These are phyloP conservation scores for Phytophthora hybrid DNA, from an alignment of 352 stramenopile genomes.

Conservation along the genomic window DNA sequence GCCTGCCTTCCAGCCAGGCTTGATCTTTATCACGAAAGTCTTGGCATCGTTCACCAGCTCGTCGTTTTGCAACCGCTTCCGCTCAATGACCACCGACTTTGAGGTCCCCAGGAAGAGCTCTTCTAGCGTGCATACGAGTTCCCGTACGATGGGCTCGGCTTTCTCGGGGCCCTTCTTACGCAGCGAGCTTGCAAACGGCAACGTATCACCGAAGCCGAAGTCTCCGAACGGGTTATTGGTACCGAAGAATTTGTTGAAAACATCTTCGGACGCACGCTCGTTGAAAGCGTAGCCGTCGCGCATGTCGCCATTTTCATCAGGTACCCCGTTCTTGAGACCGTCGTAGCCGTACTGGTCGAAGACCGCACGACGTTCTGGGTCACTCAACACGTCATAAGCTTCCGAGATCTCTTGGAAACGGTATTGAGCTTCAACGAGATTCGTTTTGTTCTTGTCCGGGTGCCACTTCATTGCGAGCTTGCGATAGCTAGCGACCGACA, in stretches of 20 bases:
- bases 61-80: slow-evolving; percentile 80
- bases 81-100: slow-evolving; percentile 89
- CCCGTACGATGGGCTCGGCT: slow-evolving; percentile 67
- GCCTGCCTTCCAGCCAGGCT: slow-evolving; percentile 94
- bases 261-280: slow-evolving; percentile 89
- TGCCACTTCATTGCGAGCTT: slow-evolving; percentile 95
- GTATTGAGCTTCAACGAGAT: slow-evolving; percentile 85
- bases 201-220: slow-evolving; percentile 90
- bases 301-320: slow-evolving; percentile 78
- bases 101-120: slow-evolving; percentile 92
- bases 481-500: slow-evolving; percentile 74
- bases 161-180: slow-evolving; percentile 82
- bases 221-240: slow-evolving; percentile 92
- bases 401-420: slow-evolving; percentile 96
- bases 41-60: slow-evolving; percentile 84
- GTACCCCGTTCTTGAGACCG: slow-evolving; percentile 91
- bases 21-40: slow-evolving; percentile 91
- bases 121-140: slow-evolving; percentile 88
- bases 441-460: slow-evolving; percentile 95
- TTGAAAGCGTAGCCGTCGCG: slow-evolving; percentile 92
- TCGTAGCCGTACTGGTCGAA: slow-evolving; percentile 97
- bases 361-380: slow-evolving; percentile 90
- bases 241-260: slow-evolving; percentile 94
- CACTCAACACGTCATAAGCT: slow-evolving; percentile 95
- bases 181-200: slow-evolving; percentile 83